A percentile compares a stretch with the other conserved stretches of the same genome.
phyloP scores from a whole-genome alignment of 2,329 filamentous ascomycete genomes.

The Cryphonectria carpinicola region DNA sequence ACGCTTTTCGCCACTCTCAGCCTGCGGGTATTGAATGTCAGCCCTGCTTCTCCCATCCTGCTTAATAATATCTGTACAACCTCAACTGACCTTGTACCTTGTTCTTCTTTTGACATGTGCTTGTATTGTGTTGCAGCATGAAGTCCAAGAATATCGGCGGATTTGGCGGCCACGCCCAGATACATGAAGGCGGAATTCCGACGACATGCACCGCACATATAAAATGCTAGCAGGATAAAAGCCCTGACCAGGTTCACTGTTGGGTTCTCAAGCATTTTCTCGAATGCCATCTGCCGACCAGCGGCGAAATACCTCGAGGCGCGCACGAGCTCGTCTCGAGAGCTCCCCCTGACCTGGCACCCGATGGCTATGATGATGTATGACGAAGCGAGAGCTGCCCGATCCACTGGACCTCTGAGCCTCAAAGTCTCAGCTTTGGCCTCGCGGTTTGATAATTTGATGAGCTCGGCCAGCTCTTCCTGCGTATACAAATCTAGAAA shows the following conservation, averaged over 20 bases:
- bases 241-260: constrained; percentile 55
- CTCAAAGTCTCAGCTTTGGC: background rate
- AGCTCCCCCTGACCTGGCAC: constrained; percentile 29
- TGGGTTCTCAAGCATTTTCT: constrained; percentile 56
- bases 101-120: constrained; percentile 18
- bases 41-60: background rate
- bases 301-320: constrained; percentile 31
- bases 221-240: constrained; percentile 62
- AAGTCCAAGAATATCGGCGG: constrained; percentile 60
- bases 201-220: constrained; percentile 61
- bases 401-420: background rate
- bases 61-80: background rate
- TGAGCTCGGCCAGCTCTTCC: constrained; percentile 16
- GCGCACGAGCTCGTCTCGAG: constrained; percentile 22
- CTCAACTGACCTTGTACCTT: constrained; percentile 6
- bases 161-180: constrained; percentile 60
- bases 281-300: constrained; percentile 45
- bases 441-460: background rate
- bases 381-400: constrained; percentile 12
- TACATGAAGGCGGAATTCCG: constrained; percentile 67
- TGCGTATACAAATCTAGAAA: constrained; percentile 21
- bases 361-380: constrained; percentile 33
- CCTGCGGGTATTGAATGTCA: background rate
- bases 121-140: constrained; percentile 46
- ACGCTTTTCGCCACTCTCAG: constrained; percentile 24